Conservation (phyloP, 78 protist species). For the Polysphondylium violaceum region DNA sequence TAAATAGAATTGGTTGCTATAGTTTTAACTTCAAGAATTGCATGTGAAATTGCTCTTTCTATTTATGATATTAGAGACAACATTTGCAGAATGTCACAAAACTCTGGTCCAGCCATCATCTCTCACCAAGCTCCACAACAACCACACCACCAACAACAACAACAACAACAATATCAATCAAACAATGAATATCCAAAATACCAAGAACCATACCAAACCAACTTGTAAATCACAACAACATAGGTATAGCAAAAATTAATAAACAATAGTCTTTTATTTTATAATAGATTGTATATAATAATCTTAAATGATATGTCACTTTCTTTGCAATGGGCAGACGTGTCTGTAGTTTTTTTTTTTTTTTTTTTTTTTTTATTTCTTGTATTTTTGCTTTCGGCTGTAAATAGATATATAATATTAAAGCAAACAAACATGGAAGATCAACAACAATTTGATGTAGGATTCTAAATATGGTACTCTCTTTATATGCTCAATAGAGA, state of each 20-base stretch:
- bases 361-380: no score
- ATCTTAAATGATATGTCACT: no score
- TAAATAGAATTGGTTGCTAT: conserved; percentile 9
- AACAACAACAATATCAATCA: not conserved
- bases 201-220: conserved; percentile 56
- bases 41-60: conserved; percentile 31
- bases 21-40: conserved; percentile 24
- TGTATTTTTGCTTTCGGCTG: no score
- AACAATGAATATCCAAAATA: conserved; percentile 6
- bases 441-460: no score
- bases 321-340: no score
- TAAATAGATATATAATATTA: not conserved
- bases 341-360: not conserved
- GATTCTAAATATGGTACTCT: no score
- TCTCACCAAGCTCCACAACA: conserved; percentile 14
- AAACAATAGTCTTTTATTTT: no score
- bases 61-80: conserved; percentile 60
- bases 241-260: no score
- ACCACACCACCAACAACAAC: conserved; percentile 6
- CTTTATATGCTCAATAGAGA: not conserved
- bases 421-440: not conserved
- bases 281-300: no score
- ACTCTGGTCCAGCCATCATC: conserved; percentile 18
- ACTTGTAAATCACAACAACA: no score
- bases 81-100: conserved; percentile 11